Evolutionary conservation across 305 asterid species (phyloP), one percentile per base, ranked within the genome.

Genomic region (Solanum hybrid): DNA sequence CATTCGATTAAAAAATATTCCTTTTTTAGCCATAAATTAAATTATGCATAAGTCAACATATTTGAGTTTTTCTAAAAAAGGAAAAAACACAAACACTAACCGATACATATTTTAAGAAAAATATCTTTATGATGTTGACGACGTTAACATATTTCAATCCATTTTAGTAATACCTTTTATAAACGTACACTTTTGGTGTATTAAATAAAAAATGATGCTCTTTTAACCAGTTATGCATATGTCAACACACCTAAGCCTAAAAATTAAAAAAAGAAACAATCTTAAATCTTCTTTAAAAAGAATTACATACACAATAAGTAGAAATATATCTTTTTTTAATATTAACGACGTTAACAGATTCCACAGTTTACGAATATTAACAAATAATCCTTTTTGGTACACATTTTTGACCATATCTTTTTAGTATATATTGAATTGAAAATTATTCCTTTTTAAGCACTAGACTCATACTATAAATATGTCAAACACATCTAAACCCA

Each of bases 141-240:
- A 66, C 29, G 29, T 66, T 66, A 64, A 64, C 13, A 9, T 0
- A 22, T 22, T 64, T 22, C n/a, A n/a, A n/a, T n/a, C n/a, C n/a
- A n/a, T n/a, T n/a, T n/a, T n/a, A n/a, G n/a, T n/a, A n/a, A n/a
- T n/a, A n/a, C n/a, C n/a, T n/a, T n/a, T 20, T 20, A 60, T 60
- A 60, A 20, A 20, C 1, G 3, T 56, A 51, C 24, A 56, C 22
- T 56, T 56, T 7, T 20, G 71, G 24, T 60, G n/a, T 20, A 60
- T 60, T 17, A 60, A 20, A 60, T 60, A 0, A 22, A 64, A 22
- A 64, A 64, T 2, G 3, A 64, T 22, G 27, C 27, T 22, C 11
- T 64, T 64, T 64, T 64, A 3, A 0, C 5, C 72, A 22, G 0
- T 22, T 22, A 22, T 0, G 0, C 27, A 64, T 22, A 64, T 64